Base-by-base conservation (phyloP, 2,329 filamentous ascomycete genomes). In the Hymenoscyphus repandus region DNA sequence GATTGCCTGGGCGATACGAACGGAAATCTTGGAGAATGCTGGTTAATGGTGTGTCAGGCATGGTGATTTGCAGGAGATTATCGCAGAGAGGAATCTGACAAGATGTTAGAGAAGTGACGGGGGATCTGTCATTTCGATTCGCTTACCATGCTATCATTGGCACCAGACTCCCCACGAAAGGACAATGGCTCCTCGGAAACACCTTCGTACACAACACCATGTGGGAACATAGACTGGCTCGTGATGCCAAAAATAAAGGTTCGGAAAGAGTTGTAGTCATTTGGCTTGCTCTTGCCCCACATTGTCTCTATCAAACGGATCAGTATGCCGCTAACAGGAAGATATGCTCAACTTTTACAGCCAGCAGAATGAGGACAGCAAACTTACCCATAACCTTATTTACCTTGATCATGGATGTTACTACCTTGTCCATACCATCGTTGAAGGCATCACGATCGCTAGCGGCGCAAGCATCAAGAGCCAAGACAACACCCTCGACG, bases 221-320 rank as follows among this genome's bases (percentile, higher is more conserved):
- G 75, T 7, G 91, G 91, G 70, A 96, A 96, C 90, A 96, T 96
- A 63, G 83, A 85, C 70, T 96, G 91, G 43, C 82, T 86, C 1
- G 90, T 95, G 70, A 96, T 96, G 61, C 92, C 92, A 65, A 96
- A 96, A 72, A 96, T 96, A 74, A 96, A 96, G 10, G 92, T 95
- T 37, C 91, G 86, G 80, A 96, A 96, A 60, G 81, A 86, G 52
- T 87, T 89, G 72, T 96, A 96, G 59, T 90, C 82, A 15, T 79
- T 77, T 2, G 91, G 91, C 61, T 88, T 87, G 50, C 88, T 93
- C 68, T 90, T 88, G 53, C 78, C 78, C 92, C 91, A 96, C 92
- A 97, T 97, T 40, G 30, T 49, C 15, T 49, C 22, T 27, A 7
- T 4, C 7, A 27, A 7, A 27, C 4, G 22, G 7, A 27, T 27